Percentiles rank a stretch among this genome's conserved stretches.
Evolutionary conservation across 768 basidiomycete species (phyloP).

Genomic region (Phlebiopsis flavidoalba): DNA sequence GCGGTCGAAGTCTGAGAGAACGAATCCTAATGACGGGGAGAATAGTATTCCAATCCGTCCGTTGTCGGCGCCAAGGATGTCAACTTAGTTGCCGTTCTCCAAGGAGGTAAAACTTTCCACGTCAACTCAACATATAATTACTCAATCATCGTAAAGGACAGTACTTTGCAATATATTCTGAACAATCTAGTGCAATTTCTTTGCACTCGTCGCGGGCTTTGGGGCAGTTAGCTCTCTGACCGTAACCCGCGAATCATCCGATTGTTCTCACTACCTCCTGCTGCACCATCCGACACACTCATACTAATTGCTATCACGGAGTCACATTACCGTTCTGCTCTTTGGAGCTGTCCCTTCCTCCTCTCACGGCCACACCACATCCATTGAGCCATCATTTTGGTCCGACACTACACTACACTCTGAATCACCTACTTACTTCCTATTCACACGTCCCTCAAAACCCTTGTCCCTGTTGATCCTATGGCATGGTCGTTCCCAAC

Average conservation of each 20-base stretch:
- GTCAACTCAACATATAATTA: neutral
- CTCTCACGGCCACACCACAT: neutral
- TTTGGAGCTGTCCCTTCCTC: conserved; percentile 35
- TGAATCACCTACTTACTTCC: conserved; percentile 50
- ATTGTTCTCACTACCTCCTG: conserved; percentile 63
- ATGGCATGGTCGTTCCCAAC: conserved; percentile 66
- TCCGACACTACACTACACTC: conserved; percentile 38
- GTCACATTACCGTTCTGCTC: conserved; percentile 54
- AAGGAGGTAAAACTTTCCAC: conserved; percentile 42
- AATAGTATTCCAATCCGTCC: conserved; percentile 39
- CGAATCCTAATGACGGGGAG: conserved; percentile 41
- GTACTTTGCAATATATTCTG: conserved; percentile 56
- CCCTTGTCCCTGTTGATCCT: conserved; percentile 76
- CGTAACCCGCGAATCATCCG: conserved; percentile 50
- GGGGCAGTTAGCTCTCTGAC: conserved; percentile 29
- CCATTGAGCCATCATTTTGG: conserved; percentile 12
- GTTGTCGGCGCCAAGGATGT: neutral
- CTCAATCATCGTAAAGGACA: conserved; percentile 34
- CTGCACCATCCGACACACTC: conserved; percentile 32
- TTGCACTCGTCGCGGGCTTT: conserved; percentile 36
- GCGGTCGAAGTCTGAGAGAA: conserved; percentile 63
- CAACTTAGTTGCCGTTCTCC: conserved; percentile 55
- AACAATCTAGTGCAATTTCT: conserved; percentile 40
- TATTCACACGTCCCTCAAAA: conserved; percentile 34
- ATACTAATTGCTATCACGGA: conserved; percentile 58